Evolutionary conservation across 1,139 yeast species (phyloP).

Genomic region (Pneumocystis carinii): DNA sequence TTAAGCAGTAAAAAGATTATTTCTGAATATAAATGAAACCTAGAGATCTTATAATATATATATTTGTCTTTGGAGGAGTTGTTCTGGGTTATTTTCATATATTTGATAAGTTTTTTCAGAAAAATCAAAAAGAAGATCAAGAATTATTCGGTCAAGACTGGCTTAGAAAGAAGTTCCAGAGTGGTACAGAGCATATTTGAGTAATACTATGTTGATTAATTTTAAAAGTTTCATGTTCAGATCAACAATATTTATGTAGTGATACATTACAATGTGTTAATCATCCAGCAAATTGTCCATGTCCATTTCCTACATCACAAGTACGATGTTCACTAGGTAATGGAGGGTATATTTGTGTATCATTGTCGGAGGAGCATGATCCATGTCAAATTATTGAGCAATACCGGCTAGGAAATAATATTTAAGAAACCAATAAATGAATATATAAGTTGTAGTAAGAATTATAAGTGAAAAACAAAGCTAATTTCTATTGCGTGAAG

Average conservation of each 20-base stretch:
- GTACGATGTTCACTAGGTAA: constrained; percentile 66
- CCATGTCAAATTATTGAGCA: constrained; percentile 31
- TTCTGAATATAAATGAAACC: background rate
- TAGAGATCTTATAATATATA: background rate
- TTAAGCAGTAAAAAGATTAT: no score
- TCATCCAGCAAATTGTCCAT: constrained; percentile 61
- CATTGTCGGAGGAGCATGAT: constrained; percentile 30
- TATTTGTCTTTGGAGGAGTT: background rate
- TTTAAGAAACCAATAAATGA: background rate
- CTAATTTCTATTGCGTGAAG: constrained; percentile 65
- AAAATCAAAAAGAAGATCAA: background rate
- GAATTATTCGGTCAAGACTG: background rate
- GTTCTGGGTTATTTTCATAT: background rate
- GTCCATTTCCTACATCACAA: constrained; percentile 78
- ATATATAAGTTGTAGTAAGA: background rate
- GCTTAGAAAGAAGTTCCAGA: background rate
- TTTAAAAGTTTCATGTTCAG: background rate
- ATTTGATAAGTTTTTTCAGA: background rate
- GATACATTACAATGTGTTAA: constrained; percentile 70
- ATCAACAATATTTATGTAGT: constrained; percentile 53
- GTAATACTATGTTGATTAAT: background rate
- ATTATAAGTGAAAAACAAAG: background rate
- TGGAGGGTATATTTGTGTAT: constrained; percentile 55
- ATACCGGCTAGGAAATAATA: constrained; percentile 21
- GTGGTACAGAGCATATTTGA: background rate